Evolutionary conservation across 352 stramenopile species (phyloP), one percentile per base, ranked within the genome.

Genomic region (Pythium aquatile): DNA sequence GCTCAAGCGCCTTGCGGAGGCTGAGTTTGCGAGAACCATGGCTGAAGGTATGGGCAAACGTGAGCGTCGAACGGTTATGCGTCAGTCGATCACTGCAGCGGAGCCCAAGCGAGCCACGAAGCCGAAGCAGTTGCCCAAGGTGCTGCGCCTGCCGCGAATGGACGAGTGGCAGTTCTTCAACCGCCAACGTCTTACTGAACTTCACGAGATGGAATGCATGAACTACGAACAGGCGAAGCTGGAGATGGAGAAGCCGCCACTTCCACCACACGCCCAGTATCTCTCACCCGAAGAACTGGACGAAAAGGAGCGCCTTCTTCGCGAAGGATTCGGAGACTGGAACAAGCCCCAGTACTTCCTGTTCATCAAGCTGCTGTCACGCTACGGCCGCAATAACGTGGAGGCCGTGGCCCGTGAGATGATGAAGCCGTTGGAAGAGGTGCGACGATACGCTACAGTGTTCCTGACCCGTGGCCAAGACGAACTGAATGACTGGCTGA

Each of bases 261-360:
- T 93, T 0, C 84, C 84, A 2, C 85, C 85, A 20, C 76, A 89
- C 58, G 83, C 73, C 0, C 83, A 90, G 48, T 95, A 93, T 55
- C 65, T 98, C 9, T 87, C 66, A n/a, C 74, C 88, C 13, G 90
- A 97, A 39, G 79, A 96, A 28, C 73, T 95, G 29, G 64, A 81
- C 26, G 97, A 99, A 68, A 99, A 99, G 69, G 73, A 94, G 47
- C 63, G 83, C 52, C 72, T 99, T 14, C 66, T 99, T 17, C 49
- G 66, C 29, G 87, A 98, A 72, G 87, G 74, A 2, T 94, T 89
- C 66, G 70, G 80, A 4, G 83, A 96, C 57, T 96, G 87, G 85
- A 96, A 94, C 70, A 96, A 96, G 65, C 83, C 87, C 7, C 83
- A 94, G 53, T 94, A 91, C 56, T 94, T 91, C 57, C 61, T 94